Evolutionary conservation across 1,284 basidiomycete species (phyloP).

Genomic region (Ustilago loliicola): DNA sequence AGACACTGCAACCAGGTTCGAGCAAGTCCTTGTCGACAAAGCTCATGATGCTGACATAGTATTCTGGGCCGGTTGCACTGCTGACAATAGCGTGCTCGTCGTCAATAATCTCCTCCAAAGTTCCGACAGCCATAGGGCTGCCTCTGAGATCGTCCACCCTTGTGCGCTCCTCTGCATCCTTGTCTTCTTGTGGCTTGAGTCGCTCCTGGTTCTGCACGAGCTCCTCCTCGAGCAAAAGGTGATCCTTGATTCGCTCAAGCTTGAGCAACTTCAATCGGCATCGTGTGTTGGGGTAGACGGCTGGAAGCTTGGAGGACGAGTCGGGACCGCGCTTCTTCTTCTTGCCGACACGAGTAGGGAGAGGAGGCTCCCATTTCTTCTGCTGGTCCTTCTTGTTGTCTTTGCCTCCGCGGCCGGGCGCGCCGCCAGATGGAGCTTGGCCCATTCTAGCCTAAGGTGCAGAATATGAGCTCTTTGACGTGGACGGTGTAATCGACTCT

Average conservation of each 20-base stretch:
- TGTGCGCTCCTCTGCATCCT: slow-evolving; percentile 93
- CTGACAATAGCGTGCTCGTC: slow-evolving; percentile 99
- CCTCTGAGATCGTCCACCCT: slow-evolving; percentile 95
- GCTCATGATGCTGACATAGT: slow-evolving; percentile 98
- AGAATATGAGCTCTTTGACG: not conserved
- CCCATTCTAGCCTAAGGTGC: slow-evolving; percentile 39
- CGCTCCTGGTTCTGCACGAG: slow-evolving; percentile 94
- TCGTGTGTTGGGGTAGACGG: slow-evolving; percentile 93
- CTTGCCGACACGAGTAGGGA: slow-evolving; percentile 97
- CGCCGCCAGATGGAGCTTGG: slow-evolving; percentile 63
- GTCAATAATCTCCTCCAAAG: slow-evolving; percentile 98
- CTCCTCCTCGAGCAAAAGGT: slow-evolving; percentile 95
- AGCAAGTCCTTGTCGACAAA: slow-evolving; percentile 99
- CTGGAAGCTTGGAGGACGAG: slow-evolving; percentile 89
- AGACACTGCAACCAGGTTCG: slow-evolving; percentile 94
- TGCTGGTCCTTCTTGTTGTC: slow-evolving; percentile 74
- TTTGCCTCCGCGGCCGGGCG: slow-evolving; percentile 61
- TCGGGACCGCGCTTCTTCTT: slow-evolving; percentile 92
- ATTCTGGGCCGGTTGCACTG: slow-evolving; percentile 93
- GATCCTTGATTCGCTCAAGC: slow-evolving; percentile 97
- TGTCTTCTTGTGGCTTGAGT: slow-evolving; percentile 80
- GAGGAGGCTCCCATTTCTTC: slow-evolving; percentile 99
- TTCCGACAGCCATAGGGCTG: slow-evolving; percentile 95
- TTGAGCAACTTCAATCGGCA: slow-evolving; percentile 96
- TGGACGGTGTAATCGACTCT: not conserved